A percentile compares a stretch with the other conserved stretches of the same genome.
Conservation (phyloP, 108 stramenopile species). For the Skeletonema potamos region DNA sequence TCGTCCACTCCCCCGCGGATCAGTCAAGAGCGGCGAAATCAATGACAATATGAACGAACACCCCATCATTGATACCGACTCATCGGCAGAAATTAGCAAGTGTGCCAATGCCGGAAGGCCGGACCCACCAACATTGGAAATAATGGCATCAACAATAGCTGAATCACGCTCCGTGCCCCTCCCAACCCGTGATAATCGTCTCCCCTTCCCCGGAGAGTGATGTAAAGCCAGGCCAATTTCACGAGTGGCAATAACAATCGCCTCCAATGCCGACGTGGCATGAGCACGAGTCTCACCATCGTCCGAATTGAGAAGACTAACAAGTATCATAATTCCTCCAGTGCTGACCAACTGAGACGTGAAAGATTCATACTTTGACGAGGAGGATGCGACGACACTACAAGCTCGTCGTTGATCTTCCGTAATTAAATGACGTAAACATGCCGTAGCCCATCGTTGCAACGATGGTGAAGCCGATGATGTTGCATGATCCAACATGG, state of each 20-base stretch:
- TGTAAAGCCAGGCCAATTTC: slow-evolving; percentile 50
- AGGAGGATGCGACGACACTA: slow-evolving; percentile 50
- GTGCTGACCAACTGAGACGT: slow-evolving; percentile 60
- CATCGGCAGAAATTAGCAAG: slow-evolving; percentile 73
- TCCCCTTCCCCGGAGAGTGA: slow-evolving; percentile 45
- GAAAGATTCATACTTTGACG: slow-evolving; percentile 69
- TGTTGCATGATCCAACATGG: slow-evolving; percentile 71
- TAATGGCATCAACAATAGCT: slow-evolving; percentile 66
- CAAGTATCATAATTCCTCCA: slow-evolving; percentile 81
- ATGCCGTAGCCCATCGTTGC: slow-evolving; percentile 79
- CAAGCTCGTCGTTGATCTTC: slow-evolving; percentile 79
- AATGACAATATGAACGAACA: slow-evolving; percentile 64
- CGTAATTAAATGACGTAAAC: slow-evolving; percentile 60
- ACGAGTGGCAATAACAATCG: slow-evolving; percentile 61
- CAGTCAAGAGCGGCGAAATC: slow-evolving; percentile 62
- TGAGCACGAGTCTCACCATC: slow-evolving; percentile 82
- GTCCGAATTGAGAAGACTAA: slow-evolving; percentile 65
- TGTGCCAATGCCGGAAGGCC: slow-evolving; percentile 64
- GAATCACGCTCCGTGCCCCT: slow-evolving; percentile 54
- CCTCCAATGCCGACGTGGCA: slow-evolving; percentile 69
- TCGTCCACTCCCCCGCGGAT: slow-evolving; percentile 44
- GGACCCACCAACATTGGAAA: slow-evolving; percentile 65
- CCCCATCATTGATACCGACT: slow-evolving; percentile 72
- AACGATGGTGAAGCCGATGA: slow-evolving; percentile 67
- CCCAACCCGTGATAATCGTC: slow-evolving; percentile 32